A percentile compares a stretch with the other conserved stretches of the same genome.
Conservation (phyloP, 2,329 filamentous ascomycete genomes). For the Fusarium graminum region DNA sequence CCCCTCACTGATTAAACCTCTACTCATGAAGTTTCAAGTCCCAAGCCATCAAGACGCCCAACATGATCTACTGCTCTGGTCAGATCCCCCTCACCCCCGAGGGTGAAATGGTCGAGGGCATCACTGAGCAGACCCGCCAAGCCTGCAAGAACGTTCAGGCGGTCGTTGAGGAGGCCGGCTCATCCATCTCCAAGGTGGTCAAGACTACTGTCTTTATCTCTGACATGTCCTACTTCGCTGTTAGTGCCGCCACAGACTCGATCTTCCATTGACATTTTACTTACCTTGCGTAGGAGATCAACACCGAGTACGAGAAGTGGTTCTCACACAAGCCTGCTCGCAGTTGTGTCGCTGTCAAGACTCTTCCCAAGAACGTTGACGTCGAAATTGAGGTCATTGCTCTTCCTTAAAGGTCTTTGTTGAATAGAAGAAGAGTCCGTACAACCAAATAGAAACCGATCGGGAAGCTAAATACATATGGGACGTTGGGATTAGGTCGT, state of each 20-base stretch:
- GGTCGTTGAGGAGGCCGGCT: constrained; percentile 85
- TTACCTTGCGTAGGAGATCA: constrained; percentile 72
- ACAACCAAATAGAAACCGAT: constrained; percentile 1
- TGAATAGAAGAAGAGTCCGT: constrained; percentile 7
- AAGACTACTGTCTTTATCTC: constrained; percentile 94
- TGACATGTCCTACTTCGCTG: constrained; percentile 89
- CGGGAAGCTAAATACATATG: not conserved
- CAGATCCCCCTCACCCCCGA: constrained; percentile 77
- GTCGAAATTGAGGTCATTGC: constrained; percentile 94
- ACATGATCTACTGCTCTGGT: constrained; percentile 75
- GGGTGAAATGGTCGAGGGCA: constrained; percentile 70
- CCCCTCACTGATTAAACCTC: constrained; percentile 22
- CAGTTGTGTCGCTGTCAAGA: constrained; percentile 90
- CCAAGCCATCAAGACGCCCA: constrained; percentile 75
- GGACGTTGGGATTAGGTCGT: too few relatives aligned
- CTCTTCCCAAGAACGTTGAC: constrained; percentile 85
- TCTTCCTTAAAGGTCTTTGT: constrained; percentile 62
- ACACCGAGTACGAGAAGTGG: constrained; percentile 85
- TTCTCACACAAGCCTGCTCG: constrained; percentile 88
- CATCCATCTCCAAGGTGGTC: constrained; percentile 82
- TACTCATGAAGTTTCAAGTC: constrained; percentile 59
- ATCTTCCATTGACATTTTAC: not conserved
- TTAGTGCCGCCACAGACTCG: constrained; percentile 50
- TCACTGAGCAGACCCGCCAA: constrained; percentile 72
- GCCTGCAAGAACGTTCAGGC: constrained; percentile 84